Evolutionary conservation across 2,329 filamentous ascomycete genomes (phyloP), one percentile per base, ranked within the genome.

Genomic region (Claviceps sp.): DNA sequence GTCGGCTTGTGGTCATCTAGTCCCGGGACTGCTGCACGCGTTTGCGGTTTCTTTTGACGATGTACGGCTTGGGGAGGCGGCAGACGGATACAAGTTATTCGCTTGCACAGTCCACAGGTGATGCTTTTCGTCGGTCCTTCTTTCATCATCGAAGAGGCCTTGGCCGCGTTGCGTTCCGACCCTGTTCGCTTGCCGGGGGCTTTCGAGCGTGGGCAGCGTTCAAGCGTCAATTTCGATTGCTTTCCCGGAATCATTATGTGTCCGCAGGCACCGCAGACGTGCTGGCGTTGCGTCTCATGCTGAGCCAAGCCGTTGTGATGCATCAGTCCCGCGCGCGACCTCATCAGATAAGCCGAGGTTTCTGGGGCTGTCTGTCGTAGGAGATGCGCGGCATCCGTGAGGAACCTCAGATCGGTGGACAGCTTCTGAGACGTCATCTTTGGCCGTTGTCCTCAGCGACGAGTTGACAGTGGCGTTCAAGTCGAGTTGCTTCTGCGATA

Each of bases 341-440:
- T 71, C 76, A 84, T 79, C 41, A 84, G 67, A 61, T 79, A 74
- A 13, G 79, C 77, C 14, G 81, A 82, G 1, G 72, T 76, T 55
- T 76, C 71, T 1, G 81, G 79, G 1, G 78, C 72, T 2, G 71
- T 64, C 11, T 65, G 62, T 3, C 72, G 68, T 16, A 84, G 67
- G 9, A 82, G 63, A 65, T 84, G 76, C 1, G 79, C 78, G 1
- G 80, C 78, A 61, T 82, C 73, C 11, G 74, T 77, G 3, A 84
- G 71, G 55, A 73, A 81, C 11, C 61, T 61, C 43, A 73, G 52
- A 13, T 50, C 46, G 5, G 53, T 47, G 0, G 59, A 50, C 22
- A 63, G 47, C 3, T 62, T 55, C 18, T 54, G n/a, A 7, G 55
- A 51, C 11, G 52, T 54, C 60, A 61, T 61, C 26, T 3, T 51